A percentile compares a stretch with the other conserved stretches of the same genome.
These are phyloP conservation scores for Podospora pseudoanserina DNA, from an alignment of 495 filamentous ascomycete species.

Conservation along the genomic window DNA sequence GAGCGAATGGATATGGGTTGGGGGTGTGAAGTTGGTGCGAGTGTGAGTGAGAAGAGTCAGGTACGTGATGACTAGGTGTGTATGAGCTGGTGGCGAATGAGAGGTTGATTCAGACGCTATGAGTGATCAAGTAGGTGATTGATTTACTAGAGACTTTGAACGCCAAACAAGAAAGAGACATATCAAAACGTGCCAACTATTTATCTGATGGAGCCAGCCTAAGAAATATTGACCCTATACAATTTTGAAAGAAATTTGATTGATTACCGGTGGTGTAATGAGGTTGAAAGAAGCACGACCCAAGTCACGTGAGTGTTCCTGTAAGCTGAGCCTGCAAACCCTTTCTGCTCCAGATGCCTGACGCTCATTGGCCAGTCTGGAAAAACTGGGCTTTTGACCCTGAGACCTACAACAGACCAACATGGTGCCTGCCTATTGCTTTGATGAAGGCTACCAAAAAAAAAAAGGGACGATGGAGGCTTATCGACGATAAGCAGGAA, in stretches of 20 bases:
- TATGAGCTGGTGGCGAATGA: not conserved
- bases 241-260: not conserved
- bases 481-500: not conserved
- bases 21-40: not conserved
- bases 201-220: no score
- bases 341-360: not conserved
- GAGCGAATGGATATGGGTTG: not conserved
- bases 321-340: not conserved
- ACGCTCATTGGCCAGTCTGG: not conserved
- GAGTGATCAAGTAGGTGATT: not conserved
- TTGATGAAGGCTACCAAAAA: not conserved
- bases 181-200: not conserved
- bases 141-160: not conserved
- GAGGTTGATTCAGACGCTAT: not conserved
- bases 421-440: not conserved
- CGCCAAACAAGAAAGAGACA: not conserved
- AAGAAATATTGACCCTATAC: no score
- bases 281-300: not conserved
- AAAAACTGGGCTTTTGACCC: not conserved
- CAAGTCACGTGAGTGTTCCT: not conserved
- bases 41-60: not conserved
- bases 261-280: not conserved
- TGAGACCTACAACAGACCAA: not conserved
- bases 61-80: not conserved
- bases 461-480: not conserved